Conservation (phyloP, 176 grass and related monocot genomes). For the Elymus sibiricus region DNA sequence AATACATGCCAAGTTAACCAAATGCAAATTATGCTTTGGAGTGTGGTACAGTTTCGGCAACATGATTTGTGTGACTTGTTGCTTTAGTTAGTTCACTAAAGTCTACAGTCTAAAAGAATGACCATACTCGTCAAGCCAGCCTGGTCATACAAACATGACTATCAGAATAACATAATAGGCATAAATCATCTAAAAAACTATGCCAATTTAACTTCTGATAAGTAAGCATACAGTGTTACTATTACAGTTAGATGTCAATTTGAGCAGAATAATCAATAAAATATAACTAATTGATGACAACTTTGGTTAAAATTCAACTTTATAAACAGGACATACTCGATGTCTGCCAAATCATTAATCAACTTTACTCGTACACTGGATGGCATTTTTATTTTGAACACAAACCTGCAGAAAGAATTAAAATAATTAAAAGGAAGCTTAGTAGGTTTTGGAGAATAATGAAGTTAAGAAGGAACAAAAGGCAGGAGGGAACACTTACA, state of each 20-base stretch:
- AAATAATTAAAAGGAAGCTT: constrained; percentile 3
- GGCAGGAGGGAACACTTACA: constrained; percentile 38
- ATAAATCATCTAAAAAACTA: not conserved
- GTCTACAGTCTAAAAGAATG: not conserved
- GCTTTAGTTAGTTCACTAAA: not conserved
- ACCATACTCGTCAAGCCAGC: not conserved
- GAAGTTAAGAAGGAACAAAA: not conserved
- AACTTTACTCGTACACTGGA: constrained; percentile 67
- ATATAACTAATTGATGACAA: not conserved
- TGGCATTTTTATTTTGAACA: constrained; percentile 98
- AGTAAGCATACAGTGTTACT: not conserved
- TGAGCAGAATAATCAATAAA: not conserved
- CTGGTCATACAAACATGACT: not conserved
- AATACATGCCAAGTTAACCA: not conserved
- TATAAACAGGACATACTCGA: constrained; percentile 53
- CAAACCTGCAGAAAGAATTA: constrained; percentile 61
- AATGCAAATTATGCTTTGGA: not conserved
- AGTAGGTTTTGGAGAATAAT: not conserved
- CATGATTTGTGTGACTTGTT: not conserved
- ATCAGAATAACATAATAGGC: not conserved
- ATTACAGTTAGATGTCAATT: constrained; percentile 9
- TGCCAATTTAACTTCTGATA: not conserved
- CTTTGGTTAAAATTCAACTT: not conserved
- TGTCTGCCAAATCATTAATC: constrained; percentile 98
- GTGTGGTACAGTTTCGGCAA: not conserved